A percentile compares a stretch with the other conserved stretches of the same genome.
phyloP scores from a whole-genome alignment of 2,329 filamentous ascomycete species.

The Ceratocystis harringtonii region DNA sequence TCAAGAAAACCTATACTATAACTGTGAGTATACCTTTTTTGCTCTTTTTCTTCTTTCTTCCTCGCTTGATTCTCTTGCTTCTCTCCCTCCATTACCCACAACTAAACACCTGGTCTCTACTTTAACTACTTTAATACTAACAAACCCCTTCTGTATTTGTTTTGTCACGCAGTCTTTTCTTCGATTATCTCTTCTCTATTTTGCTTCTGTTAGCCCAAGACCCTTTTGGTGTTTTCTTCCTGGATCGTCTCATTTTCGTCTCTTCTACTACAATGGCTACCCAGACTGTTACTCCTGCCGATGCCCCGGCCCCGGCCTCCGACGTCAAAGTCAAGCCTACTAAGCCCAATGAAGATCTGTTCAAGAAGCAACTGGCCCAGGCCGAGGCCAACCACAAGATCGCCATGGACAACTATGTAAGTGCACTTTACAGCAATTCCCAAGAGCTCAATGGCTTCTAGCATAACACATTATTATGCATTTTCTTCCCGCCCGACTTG shows the following conservation, averaged over 20 bases:
- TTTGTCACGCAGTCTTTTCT: not conserved
- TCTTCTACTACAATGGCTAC: conserved; percentile 17
- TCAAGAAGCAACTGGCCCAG: conserved; percentile 62
- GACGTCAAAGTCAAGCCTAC: conserved; percentile 41
- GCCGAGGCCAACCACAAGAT: conserved; percentile 77
- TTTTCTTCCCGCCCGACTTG: conserved; percentile 12
- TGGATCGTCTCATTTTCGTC: conserved; percentile 16
- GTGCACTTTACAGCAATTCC: conserved; percentile 18
- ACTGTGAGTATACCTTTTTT: not conserved
- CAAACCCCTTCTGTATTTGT: conserved; percentile 5
- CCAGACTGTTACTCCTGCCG: conserved; percentile 27
- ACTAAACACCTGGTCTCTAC: not conserved
- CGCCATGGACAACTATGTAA: conserved; percentile 46
- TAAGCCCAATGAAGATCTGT: conserved; percentile 75
- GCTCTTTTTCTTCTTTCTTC: not conserved
- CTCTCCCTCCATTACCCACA: not conserved
- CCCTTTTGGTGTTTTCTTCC: conserved; percentile 18
- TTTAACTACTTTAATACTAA: not conserved
- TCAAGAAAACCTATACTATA: not conserved
- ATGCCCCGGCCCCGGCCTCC: conserved; percentile 29
- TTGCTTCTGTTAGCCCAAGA: conserved; percentile 9
- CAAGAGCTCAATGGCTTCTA: not conserved
- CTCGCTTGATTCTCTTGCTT: not conserved
- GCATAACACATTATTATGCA: not conserved
- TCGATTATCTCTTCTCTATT: conserved; percentile 1